phyloP scores from a whole-genome alignment of 2,329 filamentous ascomycete species.

The Aureobasidium vineae region DNA sequence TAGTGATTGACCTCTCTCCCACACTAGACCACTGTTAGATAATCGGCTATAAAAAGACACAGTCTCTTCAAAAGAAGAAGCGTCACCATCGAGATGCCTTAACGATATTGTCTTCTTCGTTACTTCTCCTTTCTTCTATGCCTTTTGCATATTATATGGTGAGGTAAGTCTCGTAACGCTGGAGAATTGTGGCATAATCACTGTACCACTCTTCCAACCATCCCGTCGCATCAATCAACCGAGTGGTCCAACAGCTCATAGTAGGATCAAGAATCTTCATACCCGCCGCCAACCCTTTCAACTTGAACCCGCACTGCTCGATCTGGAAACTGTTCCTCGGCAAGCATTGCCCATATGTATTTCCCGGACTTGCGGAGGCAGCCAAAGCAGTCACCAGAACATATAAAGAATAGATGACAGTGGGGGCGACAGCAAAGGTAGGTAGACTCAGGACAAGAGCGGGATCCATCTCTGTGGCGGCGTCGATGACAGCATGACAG shows the following conservation, averaged over 20 bases:
- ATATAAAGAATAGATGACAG: slow-evolving; percentile 1
- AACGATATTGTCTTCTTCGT: no score
- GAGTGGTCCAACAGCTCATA: slow-evolving; percentile 5
- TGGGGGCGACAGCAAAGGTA: background rate
- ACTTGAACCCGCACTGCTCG: background rate
- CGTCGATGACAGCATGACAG: slow-evolving; percentile 1
- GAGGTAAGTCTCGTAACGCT: slow-evolving; percentile 5
- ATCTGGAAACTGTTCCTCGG: background rate
- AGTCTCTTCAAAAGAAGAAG: no score
- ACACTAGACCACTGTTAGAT: no score
- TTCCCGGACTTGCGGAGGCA: background rate
- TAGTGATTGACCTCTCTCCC: no score
- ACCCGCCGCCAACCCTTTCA: background rate
- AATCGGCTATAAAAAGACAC: no score
- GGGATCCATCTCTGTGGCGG: slow-evolving; percentile 1
- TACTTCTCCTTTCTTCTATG: no score
- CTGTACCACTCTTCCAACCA: slow-evolving; percentile 19
- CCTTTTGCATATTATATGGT: no score
- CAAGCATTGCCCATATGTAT: background rate
- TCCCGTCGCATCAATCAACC: slow-evolving; percentile 8
- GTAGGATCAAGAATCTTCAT: slow-evolving; percentile 8
- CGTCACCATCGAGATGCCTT: no score
- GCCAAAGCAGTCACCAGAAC: slow-evolving; percentile 5
- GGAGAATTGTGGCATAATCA: background rate
- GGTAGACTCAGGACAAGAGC: background rate